Evolutionary conservation across 306 rosid species (phyloP).

Genomic region (Vigna hirtella): DNA sequence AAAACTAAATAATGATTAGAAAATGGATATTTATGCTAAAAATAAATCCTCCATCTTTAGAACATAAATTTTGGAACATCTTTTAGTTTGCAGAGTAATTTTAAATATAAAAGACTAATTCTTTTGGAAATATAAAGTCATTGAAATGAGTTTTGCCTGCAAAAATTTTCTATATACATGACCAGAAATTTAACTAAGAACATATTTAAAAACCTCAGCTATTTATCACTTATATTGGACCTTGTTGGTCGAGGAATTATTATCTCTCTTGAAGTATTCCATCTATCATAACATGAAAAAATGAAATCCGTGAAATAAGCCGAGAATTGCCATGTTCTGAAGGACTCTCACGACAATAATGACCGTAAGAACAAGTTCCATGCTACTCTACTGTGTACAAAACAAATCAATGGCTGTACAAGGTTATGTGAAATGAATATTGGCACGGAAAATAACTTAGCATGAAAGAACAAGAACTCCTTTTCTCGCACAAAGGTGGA

Average conservation of each 20-base stretch:
- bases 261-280: background rate
- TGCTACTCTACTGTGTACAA: conserved; percentile 35
- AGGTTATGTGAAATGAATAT: conserved; percentile 34
- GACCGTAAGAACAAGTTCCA: conserved; percentile 13
- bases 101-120: no score
- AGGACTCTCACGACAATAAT: conserved; percentile 31
- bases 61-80: background rate
- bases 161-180: no score
- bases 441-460: conserved; percentile 37
- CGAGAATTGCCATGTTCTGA: background rate
- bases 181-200: no score
- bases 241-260: no score
- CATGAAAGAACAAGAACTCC: conserved; percentile 44
- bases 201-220: no score
- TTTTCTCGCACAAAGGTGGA: conserved; percentile 23
- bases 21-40: background rate
- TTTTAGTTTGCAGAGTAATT: background rate
- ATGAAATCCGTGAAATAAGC: background rate
- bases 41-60: background rate
- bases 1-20: background rate
- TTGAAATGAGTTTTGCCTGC: no score
- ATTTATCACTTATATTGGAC: no score
- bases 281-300: conserved; percentile 8
- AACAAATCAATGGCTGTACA: conserved; percentile 31
- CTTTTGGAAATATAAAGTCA: no score